Conservation (phyloP, 768 basidiomycete genomes). For the Calvatia gigantea region DNA sequence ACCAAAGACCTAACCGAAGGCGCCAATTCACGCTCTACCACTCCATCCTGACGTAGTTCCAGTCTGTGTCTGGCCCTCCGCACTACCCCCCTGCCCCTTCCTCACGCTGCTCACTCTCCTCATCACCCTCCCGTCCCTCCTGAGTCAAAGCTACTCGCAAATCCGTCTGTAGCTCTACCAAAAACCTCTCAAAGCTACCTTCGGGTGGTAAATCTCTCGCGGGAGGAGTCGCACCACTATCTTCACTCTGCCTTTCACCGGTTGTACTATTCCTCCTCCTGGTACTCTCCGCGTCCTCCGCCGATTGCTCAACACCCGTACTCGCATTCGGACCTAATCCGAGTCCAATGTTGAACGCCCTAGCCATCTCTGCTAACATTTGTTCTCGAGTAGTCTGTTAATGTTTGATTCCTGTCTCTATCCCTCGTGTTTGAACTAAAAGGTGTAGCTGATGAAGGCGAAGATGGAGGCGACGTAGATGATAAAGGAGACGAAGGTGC, state of each 20-base stretch:
- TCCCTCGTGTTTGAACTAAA: background rate
- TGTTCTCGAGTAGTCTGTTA: slow-evolving; percentile 58
- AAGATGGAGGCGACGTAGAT: slow-evolving; percentile 2
- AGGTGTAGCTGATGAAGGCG: background rate
- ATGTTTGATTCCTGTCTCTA: slow-evolving; percentile 10
- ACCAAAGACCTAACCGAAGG: background rate
- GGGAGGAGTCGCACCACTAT: background rate
- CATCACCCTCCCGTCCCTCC: slow-evolving; percentile 8
- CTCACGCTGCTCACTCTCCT: background rate
- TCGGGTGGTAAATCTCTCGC: slow-evolving; percentile 36
- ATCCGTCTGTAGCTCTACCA: slow-evolving; percentile 75
- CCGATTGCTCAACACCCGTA: slow-evolving; percentile 7
- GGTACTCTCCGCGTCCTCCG: no score
- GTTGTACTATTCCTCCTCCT: background rate
- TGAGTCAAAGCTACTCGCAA: slow-evolving; percentile 56
- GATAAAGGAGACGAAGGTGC: background rate
- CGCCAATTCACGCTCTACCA: background rate
- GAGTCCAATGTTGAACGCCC: slow-evolving; percentile 74
- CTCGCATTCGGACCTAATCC: slow-evolving; percentile 29
- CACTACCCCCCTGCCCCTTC: background rate
- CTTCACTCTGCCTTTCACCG: background rate
- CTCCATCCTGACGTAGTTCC: background rate
- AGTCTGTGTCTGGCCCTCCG: background rate
- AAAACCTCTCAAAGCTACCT: slow-evolving; percentile 78
- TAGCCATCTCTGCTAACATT: slow-evolving; percentile 79